Conservation (phyloP, 139 green algal species). For the Prasinococcaceae sp. region DNA sequence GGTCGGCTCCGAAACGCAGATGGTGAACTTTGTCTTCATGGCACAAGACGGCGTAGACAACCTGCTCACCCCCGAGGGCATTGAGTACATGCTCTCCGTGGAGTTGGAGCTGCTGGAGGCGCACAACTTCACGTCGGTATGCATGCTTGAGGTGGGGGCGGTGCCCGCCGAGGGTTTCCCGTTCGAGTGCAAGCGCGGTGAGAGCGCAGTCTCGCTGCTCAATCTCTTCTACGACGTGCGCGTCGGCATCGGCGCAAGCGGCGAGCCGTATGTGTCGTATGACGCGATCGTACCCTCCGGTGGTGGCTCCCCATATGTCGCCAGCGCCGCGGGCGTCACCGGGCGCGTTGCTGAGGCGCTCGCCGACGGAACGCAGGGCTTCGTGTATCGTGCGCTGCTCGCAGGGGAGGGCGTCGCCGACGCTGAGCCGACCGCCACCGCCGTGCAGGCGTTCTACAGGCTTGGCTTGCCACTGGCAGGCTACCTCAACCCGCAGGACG, state of each 20-base stretch:
- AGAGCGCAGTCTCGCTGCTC: not conserved
- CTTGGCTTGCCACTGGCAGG: not conserved
- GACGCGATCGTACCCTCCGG: not conserved
- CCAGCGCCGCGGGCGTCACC: not conserved
- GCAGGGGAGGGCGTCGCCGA: not conserved
- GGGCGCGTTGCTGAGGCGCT: not conserved
- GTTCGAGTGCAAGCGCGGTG: not conserved
- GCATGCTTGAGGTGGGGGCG: not conserved
- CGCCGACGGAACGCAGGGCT: too few relatives aligned
- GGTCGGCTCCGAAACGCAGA: not conserved
- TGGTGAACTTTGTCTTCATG: slow-evolving; percentile 1
- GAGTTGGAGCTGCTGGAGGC: slow-evolving; percentile 1
- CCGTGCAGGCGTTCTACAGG: not conserved
- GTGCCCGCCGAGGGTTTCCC: too few relatives aligned
- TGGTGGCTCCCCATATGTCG: not conserved
- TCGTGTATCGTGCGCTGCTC: too few relatives aligned
- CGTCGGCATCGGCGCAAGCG: not conserved
- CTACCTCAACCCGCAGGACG: not conserved
- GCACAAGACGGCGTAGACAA: not conserved
- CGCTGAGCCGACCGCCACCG: not conserved
- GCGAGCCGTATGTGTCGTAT: not conserved
- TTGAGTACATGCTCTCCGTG: not conserved
- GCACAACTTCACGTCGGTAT: not conserved
- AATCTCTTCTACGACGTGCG: not conserved
- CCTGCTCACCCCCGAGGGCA: slow-evolving; percentile 6